Conservation (phyloP, 2,329 filamentous ascomycete species). For the Claviceps fusiformis region DNA sequence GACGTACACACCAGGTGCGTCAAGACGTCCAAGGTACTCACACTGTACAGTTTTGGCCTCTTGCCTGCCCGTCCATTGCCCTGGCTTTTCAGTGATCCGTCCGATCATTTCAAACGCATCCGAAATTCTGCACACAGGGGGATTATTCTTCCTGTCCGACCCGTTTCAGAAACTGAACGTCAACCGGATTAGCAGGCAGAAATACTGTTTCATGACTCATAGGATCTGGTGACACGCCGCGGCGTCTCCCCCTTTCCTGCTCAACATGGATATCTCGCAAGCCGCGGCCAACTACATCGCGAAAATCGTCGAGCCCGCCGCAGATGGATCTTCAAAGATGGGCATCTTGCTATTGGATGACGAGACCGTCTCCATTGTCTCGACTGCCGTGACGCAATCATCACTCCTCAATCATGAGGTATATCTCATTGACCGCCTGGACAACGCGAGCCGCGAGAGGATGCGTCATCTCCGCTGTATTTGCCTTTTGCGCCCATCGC, state of each 20-base stretch:
- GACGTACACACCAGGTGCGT: background rate
- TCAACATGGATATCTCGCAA: conserved; percentile 78
- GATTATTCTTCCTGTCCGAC: background rate
- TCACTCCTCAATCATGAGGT: conserved; percentile 90
- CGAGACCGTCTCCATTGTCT: conserved; percentile 89
- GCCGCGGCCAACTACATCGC: conserved; percentile 89
- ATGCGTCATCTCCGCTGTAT: conserved; percentile 94
- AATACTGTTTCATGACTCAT: background rate
- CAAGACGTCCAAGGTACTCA: too few species aligned
- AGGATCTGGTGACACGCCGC: background rate
- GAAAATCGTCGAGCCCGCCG: conserved; percentile 69
- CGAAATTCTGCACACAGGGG: background rate
- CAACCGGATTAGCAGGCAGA: background rate
- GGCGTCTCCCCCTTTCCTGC: background rate
- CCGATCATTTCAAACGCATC: too few species aligned
- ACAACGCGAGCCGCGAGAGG: conserved; percentile 82
- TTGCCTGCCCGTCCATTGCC: background rate
- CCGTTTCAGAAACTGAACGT: background rate
- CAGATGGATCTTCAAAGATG: conserved; percentile 81
- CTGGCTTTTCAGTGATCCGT: background rate
- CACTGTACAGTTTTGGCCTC: too few species aligned
- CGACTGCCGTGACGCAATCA: conserved; percentile 90
- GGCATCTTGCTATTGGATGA: conserved; percentile 90
- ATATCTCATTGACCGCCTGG: conserved; percentile 91
- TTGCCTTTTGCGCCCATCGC: conserved; percentile 82